Base-by-base conservation (phyloP, 2,329 filamentous ascomycete species). In the Penicillium sclerotigenum region DNA sequence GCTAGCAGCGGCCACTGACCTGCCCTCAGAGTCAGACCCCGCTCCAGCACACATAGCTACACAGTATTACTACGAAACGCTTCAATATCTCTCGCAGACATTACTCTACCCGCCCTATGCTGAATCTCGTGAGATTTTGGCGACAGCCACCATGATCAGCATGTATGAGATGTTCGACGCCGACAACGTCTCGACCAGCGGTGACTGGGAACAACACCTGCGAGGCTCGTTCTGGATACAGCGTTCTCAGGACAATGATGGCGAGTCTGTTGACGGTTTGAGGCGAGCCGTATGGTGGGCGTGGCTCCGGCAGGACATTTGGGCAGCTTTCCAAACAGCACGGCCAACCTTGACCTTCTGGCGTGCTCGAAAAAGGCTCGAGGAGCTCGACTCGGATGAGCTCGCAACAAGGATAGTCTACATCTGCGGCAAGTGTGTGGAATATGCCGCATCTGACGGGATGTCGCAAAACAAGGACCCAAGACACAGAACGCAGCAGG, bases 221-320 rank as follows among this genome's bases (percentile, higher is more conserved):
- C 81, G 84, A 63, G 84, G 84, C 0, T 82, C 85, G 0, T 87
- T 86, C 61, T 85, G 83, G 81, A 86, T 87, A 16, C 80, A 86
- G 56, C 73, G 83, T 14, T 83, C 80, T 0, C 82, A 84, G 46
- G 77, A 83, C 47, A 83, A 84, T 49, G 79, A 86, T 51, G 84
- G 83, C 2, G 82, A 82, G 49, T 80, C 79, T 0, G 78, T 79
- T 29, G 52, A 48, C 0, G 81, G 82, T 0, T 73, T 87, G 0
- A 75, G 80, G 40, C 78, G 81, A 59, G 80, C 83, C 0, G 81
- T 83, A 0, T 87, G 84, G 84, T 87, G 84, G 84, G 79, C 81
- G 0, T 87, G 84, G 84, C 71, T 87, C 3, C 75, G 82, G 10
- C 84, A 87, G 63, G 84, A 87, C 61, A 77, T 85, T 0, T 87